Evolutionary conservation across 2,329 filamentous ascomycete genomes (phyloP).

Genomic region (Elsinoe australis): DNA sequence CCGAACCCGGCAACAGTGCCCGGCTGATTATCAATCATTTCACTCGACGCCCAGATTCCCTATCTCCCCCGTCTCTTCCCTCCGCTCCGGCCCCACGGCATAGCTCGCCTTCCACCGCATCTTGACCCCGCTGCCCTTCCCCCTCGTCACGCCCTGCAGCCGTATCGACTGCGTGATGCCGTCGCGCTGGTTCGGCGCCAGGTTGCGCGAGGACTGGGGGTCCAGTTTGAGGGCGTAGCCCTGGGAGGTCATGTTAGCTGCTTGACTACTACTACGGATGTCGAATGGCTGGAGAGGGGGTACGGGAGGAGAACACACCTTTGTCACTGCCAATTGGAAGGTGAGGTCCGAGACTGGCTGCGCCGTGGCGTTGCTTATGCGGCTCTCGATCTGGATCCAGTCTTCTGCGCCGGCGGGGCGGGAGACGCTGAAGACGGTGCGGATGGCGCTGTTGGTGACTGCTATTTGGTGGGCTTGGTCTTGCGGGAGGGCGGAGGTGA

Average conservation of each 20-base stretch:
- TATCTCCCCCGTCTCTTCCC: slow-evolving; percentile 79
- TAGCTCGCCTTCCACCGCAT: slow-evolving; percentile 86
- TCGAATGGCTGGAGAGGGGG: not conserved
- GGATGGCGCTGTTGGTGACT: slow-evolving; percentile 62
- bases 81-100: slow-evolving; percentile 53
- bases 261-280: too few relatives aligned
- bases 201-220: slow-evolving; percentile 72
- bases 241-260: slow-evolving; percentile 43
- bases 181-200: slow-evolving; percentile 62
- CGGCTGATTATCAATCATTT: not conserved
- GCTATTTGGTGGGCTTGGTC: slow-evolving; percentile 54
- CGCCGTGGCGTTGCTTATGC: slow-evolving; percentile 74
- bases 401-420: slow-evolving; percentile 48
- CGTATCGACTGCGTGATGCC: slow-evolving; percentile 78
- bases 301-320: slow-evolving; percentile 47
- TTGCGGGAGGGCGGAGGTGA: slow-evolving; percentile 18
- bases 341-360: slow-evolving; percentile 70
- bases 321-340: slow-evolving; percentile 88
- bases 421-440: slow-evolving; percentile 64
- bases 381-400: slow-evolving; percentile 62
- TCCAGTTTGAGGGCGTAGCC: slow-evolving; percentile 73
- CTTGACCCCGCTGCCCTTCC: slow-evolving; percentile 73
- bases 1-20: not conserved
- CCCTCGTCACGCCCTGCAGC: slow-evolving; percentile 63
- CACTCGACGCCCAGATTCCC: slow-evolving; percentile 61